A percentile compares a stretch with the other conserved stretches of the same genome.
These are phyloP conservation scores for Acacia crassicarpa DNA, from an alignment of 306 rosid species.

Conservation along the genomic window DNA sequence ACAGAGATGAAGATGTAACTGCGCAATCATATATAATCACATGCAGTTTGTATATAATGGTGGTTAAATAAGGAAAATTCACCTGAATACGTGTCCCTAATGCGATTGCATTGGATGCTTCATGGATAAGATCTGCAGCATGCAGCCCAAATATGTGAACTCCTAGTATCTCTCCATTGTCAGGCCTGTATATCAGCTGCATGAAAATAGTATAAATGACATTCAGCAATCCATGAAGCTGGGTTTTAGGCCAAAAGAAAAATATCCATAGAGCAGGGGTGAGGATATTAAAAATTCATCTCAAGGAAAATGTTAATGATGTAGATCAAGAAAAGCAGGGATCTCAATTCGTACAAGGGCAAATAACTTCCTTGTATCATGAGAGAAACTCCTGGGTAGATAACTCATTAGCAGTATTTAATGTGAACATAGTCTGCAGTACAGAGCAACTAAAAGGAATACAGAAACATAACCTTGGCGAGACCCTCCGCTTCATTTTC, in stretches of 20 bases:
- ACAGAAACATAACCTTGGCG: constrained; percentile 56
- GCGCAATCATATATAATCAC: background rate
- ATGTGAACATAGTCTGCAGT: background rate
- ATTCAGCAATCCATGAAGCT: constrained; percentile 18
- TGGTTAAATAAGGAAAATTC: constrained; percentile 18
- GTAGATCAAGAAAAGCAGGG: background rate
- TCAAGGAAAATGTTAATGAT: background rate
- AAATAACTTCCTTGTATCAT: background rate
- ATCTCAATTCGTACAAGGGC: background rate
- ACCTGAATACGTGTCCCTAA: constrained; percentile 93
- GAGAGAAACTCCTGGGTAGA: background rate
- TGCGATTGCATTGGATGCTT: constrained; percentile 97
- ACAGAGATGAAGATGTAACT: background rate
- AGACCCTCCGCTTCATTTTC: constrained; percentile 90
- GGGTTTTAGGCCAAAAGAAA: background rate
- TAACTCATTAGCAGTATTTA: background rate
- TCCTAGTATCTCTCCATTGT: constrained; percentile 94
- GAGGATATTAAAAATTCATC: background rate
- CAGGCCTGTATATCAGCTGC: constrained; percentile 98
- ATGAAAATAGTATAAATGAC: constrained; percentile 29
- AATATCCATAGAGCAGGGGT: background rate
- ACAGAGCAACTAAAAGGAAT: background rate
- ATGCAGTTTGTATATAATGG: background rate
- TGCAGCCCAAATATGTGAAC: constrained; percentile 98
- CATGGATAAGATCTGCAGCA: constrained; percentile 99